Evolutionary conservation across 306 rosid species (phyloP), one percentile per base, ranked within the genome.

Genomic region (Purshia tridentata): DNA sequence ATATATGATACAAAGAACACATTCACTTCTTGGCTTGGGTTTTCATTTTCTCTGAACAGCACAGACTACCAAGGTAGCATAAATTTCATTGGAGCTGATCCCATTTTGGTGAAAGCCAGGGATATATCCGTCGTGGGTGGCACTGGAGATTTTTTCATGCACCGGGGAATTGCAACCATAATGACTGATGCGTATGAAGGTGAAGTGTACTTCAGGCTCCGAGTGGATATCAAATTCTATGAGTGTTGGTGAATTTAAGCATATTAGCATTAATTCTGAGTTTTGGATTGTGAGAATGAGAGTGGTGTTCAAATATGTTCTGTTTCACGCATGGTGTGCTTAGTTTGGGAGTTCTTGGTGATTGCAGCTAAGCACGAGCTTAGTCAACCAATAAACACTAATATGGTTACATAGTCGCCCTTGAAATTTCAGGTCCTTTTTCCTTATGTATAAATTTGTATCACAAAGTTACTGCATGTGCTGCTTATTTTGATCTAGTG

Each of bases 91-190:
- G 91, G 95, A 9, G 89, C 97, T 4, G 90, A 92, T 71, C 95
- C 92, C 0, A 59, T 81, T n/a, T 0, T 89, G 83, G 54, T 60
- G 29, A 88, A 90, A 66, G 18, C 47, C 0, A 83, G 98, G 63
- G 98, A 93, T 40, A 79, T 90, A 15, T 93, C 97, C 0, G 75
- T 93, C 0, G 72, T 85, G 0, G 90, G 98, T 10, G 98, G 98
- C 10, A 88, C 96, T 0, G 97, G 89, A 0, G 96, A 93, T 46
- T 90, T 93, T 79, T 90, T 93, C 73, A 87, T 90, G 96, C 84
- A 84, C 54, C 74, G 97, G 14, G 97, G 93, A 11, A 19, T 87
- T 15, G 98, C 96, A 10, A 91, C 97, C 61, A 11, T 93, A 16
- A 53, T 41, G 64, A 91, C 98, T 0, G 97, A 91, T 66, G 84